Conservation (phyloP, 352 stramenopile species). For the Phytophthora syringae region DNA sequence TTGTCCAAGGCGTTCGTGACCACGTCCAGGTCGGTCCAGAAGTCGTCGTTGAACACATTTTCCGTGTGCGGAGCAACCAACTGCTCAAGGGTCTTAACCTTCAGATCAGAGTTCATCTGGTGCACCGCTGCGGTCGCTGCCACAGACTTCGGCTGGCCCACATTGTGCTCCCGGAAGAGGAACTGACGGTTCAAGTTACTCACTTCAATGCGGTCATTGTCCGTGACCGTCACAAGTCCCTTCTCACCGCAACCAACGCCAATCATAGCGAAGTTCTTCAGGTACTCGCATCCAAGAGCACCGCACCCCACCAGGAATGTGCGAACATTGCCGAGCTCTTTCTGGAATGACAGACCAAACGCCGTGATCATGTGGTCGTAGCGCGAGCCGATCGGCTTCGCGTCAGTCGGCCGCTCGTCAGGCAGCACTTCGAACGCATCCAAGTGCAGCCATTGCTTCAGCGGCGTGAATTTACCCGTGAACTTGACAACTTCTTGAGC, state of each 20-base stretch:
- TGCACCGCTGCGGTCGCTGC: conserved; percentile 77
- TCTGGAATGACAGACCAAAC: conserved; percentile 76
- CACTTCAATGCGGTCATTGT: conserved; percentile 90
- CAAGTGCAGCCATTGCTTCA: conserved; percentile 88
- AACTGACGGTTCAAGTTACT: conserved; percentile 91
- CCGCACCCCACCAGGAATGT: conserved; percentile 88
- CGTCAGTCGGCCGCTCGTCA: conserved; percentile 61
- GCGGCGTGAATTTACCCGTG: conserved; percentile 85
- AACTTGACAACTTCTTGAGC: conserved; percentile 91
- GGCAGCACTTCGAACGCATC: conserved; percentile 85
- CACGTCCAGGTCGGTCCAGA: conserved; percentile 89
- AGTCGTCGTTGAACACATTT: conserved; percentile 83
- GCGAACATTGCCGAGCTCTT: conserved; percentile 66
- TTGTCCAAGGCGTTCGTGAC: conserved; percentile 99
- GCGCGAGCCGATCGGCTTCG: conserved; percentile 60
- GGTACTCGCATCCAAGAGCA: conserved; percentile 83
- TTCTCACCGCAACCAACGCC: conserved; percentile 79
- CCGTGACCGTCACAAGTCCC: conserved; percentile 81
- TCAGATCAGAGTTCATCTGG: conserved; percentile 77
- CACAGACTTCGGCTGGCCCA: conserved; percentile 85
- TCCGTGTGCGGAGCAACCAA: conserved; percentile 83
- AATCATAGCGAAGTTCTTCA: conserved; percentile 91
- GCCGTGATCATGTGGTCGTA: conserved; percentile 85
- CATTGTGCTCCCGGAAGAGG: conserved; percentile 87
- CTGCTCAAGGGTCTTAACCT: conserved; percentile 85